These are phyloP conservation scores for Saccharum hybrid DNA, from an alignment of 202 grass and related monocot species.

Conservation along the genomic window DNA sequence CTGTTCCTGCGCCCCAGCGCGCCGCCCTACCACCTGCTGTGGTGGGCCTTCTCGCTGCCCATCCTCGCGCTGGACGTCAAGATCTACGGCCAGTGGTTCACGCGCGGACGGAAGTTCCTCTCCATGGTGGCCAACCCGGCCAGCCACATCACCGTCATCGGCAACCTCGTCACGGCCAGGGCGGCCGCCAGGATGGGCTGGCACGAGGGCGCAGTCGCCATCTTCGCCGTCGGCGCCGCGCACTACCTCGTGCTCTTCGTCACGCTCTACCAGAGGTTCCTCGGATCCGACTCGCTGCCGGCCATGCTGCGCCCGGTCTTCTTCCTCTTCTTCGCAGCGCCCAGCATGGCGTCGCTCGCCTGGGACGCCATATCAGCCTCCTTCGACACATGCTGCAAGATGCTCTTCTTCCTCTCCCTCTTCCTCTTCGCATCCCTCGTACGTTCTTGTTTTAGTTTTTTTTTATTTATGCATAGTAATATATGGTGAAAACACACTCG, in stretches of 20 bases:
- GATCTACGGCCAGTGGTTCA: slow-evolving; percentile 97
- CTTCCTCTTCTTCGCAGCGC: slow-evolving; percentile 94
- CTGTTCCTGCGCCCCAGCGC: slow-evolving; percentile 40
- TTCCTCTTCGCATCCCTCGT: slow-evolving; percentile 92
- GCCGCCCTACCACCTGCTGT: slow-evolving; percentile 53
- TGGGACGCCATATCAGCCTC: slow-evolving; percentile 62
- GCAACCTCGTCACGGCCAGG: slow-evolving; percentile 74
- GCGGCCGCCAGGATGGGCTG: slow-evolving; percentile 74
- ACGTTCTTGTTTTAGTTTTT: background rate
- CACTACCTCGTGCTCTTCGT: slow-evolving; percentile 96
- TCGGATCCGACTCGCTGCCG: slow-evolving; percentile 74
- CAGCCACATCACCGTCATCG: slow-evolving; percentile 89
- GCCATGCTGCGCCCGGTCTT: slow-evolving; percentile 77
- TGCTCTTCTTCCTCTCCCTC: slow-evolving; percentile 95
- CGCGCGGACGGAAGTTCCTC: slow-evolving; percentile 69
- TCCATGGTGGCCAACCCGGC: slow-evolving; percentile 99
- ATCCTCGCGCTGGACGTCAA: slow-evolving; percentile 84
- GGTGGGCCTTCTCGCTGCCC: slow-evolving; percentile 69
- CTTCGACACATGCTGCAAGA: slow-evolving; percentile 83
- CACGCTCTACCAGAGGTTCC: slow-evolving; percentile 85
- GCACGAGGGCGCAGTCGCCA: slow-evolving; percentile 66
- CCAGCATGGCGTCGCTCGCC: slow-evolving; percentile 84
- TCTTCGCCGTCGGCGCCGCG: slow-evolving; percentile 76
- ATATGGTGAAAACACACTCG: no score
- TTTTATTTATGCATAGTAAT: no score